A percentile compares a stretch with the other conserved stretches of the same genome.
phyloP scores from a whole-genome alignment of 805 yeast genomes.

The Starmerella riodocensis region DNA sequence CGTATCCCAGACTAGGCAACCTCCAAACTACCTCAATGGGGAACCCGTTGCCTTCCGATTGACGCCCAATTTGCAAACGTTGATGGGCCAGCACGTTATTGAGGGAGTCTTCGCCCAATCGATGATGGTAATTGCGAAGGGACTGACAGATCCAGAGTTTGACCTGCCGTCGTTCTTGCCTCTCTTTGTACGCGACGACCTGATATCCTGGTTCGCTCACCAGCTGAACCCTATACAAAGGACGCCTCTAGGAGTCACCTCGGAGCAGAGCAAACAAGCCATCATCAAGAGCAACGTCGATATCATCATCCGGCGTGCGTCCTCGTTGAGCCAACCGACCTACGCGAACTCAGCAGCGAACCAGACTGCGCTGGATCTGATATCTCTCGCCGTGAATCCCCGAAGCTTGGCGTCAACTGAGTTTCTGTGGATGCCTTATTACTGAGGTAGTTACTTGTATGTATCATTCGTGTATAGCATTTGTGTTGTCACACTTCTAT shows the following conservation, averaged over 20 bases:
- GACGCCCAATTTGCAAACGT: slow-evolving; percentile 86
- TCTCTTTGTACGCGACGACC: slow-evolving; percentile 91
- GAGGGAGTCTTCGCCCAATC: slow-evolving; percentile 86
- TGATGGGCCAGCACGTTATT: slow-evolving; percentile 85
- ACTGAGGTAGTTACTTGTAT: no score
- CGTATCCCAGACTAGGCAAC: slow-evolving; percentile 35
- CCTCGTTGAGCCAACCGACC: slow-evolving; percentile 57
- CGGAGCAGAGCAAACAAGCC: slow-evolving; percentile 71
- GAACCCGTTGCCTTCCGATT: slow-evolving; percentile 93
- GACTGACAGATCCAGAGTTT: slow-evolving; percentile 80
- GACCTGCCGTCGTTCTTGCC: slow-evolving; percentile 84
- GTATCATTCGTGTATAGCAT: neutral
- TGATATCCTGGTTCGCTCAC: slow-evolving; percentile 65
- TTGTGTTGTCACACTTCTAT: no score
- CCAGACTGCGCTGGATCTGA: slow-evolving; percentile 77
- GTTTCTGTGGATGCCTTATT: slow-evolving; percentile 89
- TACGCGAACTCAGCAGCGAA: slow-evolving; percentile 58
- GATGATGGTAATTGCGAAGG: slow-evolving; percentile 71
- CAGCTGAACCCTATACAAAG: slow-evolving; percentile 59
- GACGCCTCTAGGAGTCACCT: slow-evolving; percentile 48
- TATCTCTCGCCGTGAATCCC: slow-evolving; percentile 91
- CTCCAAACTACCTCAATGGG: slow-evolving; percentile 78
- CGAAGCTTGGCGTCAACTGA: slow-evolving; percentile 85
- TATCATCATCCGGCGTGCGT: slow-evolving; percentile 61
- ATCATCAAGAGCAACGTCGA: slow-evolving; percentile 83